These are phyloP conservation scores for Immersiella caudata DNA, from an alignment of 495 filamentous ascomycete species.

Conservation along the genomic window DNA sequence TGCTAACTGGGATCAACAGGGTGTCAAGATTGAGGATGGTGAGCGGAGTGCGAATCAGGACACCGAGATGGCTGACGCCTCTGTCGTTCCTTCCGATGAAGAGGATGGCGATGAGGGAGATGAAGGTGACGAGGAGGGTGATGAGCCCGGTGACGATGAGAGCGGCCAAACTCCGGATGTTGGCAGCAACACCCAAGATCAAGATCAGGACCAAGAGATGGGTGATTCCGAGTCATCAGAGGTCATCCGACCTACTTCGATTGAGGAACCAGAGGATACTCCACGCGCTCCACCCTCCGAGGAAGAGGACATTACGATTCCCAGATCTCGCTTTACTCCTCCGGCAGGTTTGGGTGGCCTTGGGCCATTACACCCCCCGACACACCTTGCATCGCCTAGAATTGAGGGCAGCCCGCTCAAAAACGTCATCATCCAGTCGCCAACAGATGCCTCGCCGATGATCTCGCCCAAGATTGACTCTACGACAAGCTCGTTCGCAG, in stretches of 20 bases:
- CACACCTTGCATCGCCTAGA: conserved; percentile 25
- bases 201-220: conserved; percentile 33
- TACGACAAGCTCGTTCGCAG: conserved; percentile 2
- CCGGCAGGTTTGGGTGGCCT: conserved; percentile 15
- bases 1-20: conserved; percentile 39
- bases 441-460: conserved; percentile 35
- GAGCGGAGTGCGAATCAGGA: conserved; percentile 44
- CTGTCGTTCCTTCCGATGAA: conserved; percentile 60
- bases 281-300: conserved; percentile 15
- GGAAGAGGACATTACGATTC: conserved; percentile 31
- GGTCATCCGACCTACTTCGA: conserved; percentile 26
- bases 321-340: conserved; percentile 32
- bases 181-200: conserved; percentile 28
- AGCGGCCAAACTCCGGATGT: conserved; percentile 35
- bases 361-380: conserved; percentile 15
- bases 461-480: conserved; percentile 16
- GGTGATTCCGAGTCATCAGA: conserved; percentile 32
- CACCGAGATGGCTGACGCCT: conserved; percentile 56
- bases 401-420: conserved; percentile 54
- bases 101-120: conserved; percentile 49
- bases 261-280: conserved; percentile 35
- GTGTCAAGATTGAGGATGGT: conserved; percentile 45
- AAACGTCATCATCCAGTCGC: conserved; percentile 45
- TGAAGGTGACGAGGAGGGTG: conserved; percentile 39
- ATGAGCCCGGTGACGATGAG: conserved; percentile 39